Evolutionary conservation across 257 asterid species (phyloP), one percentile per base, ranked within the genome.

Genomic region (Echites panduratus): DNA sequence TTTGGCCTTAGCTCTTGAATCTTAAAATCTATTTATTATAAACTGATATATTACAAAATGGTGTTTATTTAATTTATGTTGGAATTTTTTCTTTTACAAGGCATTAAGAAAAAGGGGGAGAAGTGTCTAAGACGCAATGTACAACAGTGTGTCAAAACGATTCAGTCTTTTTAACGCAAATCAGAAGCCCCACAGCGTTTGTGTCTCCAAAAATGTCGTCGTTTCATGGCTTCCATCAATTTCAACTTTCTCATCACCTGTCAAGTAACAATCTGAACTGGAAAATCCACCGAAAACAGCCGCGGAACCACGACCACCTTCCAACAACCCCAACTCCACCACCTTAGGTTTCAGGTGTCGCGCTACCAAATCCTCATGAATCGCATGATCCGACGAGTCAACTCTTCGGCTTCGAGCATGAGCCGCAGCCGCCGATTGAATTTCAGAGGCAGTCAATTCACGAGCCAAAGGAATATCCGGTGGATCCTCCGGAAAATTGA

Each of bases 401-500:
- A 0, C 35, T 16, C 41, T 16, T 44, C 43, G 16, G 0, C 2
- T 78, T 9, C 89, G 73, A 0, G 96, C 96, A 16, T 90, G 96
- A 77, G 71, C 80, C 26, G 88, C 75, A 19, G 97, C 96, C 22
- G 82, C 91, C 4, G 77, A 88, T 76, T 83, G 97, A 64, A 90
- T 88, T 75, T 90, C 84, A 19, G 88, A 19, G 6, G 86, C 85
- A 3, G 97, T 82, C 47, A 90, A 41, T 45, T 70, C 78, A 9
- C 78, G 72, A 7, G 82, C 77, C 0, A 80, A 67, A 0, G 47
- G 68, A 48, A 87, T 84, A 0, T 77, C 74, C 9, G 96, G 96
- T 16, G 85, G 88, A 24, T 85, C 84, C 3, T 79, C 76, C 0
- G 96, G 96, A 12, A 90, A 90, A 72, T 90, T 90, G 0, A 90